Base-by-base conservation (phyloP, 2,329 filamentous ascomycete genomes). In the Xenosphaeropsis pyriputrescens region DNA sequence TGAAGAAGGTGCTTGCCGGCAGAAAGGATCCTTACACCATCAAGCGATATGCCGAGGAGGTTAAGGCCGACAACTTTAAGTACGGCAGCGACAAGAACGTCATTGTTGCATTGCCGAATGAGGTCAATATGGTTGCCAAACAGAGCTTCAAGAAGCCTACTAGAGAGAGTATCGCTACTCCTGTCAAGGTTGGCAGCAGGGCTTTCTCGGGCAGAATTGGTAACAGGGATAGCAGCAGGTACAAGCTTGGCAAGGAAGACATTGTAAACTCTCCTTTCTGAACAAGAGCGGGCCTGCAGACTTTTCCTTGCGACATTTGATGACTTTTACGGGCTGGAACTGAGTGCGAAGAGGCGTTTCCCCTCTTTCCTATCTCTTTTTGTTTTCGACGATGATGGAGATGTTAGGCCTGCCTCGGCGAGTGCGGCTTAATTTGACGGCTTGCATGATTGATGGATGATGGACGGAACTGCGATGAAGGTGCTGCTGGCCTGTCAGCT, bases 31-130 rank as follows among this genome's bases (percentile, higher is more conserved):
- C 89, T 0, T 98, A 98, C 63, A 83, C 79, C 49, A 96, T 98
- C 68, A 95, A 96, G 68, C 80, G 91, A 13, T 98, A 98, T 56
- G 72, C 76, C 1, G 91, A 98, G 52, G 82, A 93, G 45, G 86
- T 98, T 54, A 95, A 93, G 68, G 91, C 91, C 4, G 91, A 98
- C 57, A 93, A 98, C 57, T 98, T 98, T 75, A 86, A 91, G 52
- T 98, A 86, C 53, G 89, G 89, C 34, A 88, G 80, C 5, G 91
- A 98, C 59, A 93, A 94, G 72, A 95, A 95, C 52, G 85, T 98
- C 50, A 94, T 98, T 52, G 89, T 98, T 29, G 91, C 91, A 1
- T 65, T 98, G 45, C 88, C 91, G 2, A 94, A 98, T 55, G 88
- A 96, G 58, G 91, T 98, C 48, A 93, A 95, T 59, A 96, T 96